Evolutionary conservation across 176 grass and related monocot genomes (phyloP).

Genomic region (Bonia amplexicaulis): DNA sequence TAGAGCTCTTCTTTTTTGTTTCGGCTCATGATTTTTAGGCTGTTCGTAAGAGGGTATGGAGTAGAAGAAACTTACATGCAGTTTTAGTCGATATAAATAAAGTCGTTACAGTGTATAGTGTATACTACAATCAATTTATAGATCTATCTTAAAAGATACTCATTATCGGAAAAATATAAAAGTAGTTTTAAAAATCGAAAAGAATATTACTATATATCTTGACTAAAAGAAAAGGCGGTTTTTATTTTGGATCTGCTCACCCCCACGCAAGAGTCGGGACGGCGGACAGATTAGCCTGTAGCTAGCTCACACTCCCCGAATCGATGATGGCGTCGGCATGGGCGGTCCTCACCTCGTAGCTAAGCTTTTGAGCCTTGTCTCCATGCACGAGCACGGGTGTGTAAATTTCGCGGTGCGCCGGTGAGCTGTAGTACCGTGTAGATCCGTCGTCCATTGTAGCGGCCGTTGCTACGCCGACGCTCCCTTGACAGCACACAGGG

Average conservation of each 20-base stretch:
- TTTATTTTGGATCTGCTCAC: neutral
- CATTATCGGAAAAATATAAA: no score
- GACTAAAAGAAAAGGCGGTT: neutral
- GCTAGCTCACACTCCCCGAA: neutral
- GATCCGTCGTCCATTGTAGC: neutral
- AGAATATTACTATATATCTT: no score
- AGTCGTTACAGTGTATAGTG: no score
- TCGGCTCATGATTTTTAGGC: no score
- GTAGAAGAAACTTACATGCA: no score
- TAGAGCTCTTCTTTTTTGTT: no score
- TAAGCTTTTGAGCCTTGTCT: neutral
- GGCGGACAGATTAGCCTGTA: neutral
- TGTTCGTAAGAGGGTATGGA: no score
- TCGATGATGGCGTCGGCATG: neutral
- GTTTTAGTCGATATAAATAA: no score
- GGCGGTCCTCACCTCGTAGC: neutral
- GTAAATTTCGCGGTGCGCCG: neutral
- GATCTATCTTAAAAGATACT: no score
- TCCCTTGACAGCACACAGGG: neutral
- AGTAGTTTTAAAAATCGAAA: no score
- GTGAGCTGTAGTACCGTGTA: neutral
- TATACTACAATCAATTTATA: no score
- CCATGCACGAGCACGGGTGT: neutral
- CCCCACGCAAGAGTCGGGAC: neutral
- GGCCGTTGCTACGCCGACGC: neutral